Evolutionary conservation across 768 basidiomycete species (phyloP).

Genomic region (Hericium rajendrae): DNA sequence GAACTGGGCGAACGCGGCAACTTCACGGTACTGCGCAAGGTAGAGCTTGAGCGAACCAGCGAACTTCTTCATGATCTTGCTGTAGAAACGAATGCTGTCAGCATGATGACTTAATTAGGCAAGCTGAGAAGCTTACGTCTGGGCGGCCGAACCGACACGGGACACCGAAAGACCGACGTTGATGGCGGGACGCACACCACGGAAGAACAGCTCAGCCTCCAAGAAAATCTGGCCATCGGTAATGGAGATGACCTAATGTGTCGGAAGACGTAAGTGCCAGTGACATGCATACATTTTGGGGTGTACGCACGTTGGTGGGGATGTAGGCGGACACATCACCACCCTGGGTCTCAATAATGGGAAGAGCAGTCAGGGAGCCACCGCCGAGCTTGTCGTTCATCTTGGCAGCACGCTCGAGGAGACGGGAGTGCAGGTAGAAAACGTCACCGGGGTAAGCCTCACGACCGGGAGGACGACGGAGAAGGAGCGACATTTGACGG

Average conservation of each 20-base stretch:
- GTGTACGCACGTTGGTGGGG: slow-evolving; percentile 67
- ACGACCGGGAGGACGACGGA: slow-evolving; percentile 99
- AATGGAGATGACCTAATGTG: slow-evolving; percentile 88
- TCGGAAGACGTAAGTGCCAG: background rate
- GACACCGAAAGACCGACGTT: slow-evolving; percentile 99
- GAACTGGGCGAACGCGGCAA: slow-evolving; percentile 98
- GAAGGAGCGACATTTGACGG: slow-evolving; percentile 99
- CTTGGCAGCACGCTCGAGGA: slow-evolving; percentile 99
- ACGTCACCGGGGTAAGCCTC: slow-evolving; percentile 99
- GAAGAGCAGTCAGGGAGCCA: slow-evolving; percentile 96
- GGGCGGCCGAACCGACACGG: slow-evolving; percentile 99
- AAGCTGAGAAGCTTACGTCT: slow-evolving; percentile 64
- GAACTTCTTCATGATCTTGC: slow-evolving; percentile 99
- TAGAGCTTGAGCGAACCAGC: slow-evolving; percentile 99
- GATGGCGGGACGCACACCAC: slow-evolving; percentile 98
- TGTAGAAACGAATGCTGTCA: slow-evolving; percentile 20
- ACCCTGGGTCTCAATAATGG: slow-evolving; percentile 99
- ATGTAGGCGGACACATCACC: slow-evolving; percentile 99
- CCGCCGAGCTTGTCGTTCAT: slow-evolving; percentile 99
- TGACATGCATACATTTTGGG: background rate
- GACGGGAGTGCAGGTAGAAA: slow-evolving; percentile 99
- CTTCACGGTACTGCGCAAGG: slow-evolving; percentile 99
- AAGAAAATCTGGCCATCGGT: slow-evolving; percentile 99
- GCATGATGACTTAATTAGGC: background rate
- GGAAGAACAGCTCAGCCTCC: slow-evolving; percentile 99